These are phyloP conservation scores for Aspergillus hancockii DNA, from an alignment of 495 filamentous ascomycete species.

Conservation along the genomic window DNA sequence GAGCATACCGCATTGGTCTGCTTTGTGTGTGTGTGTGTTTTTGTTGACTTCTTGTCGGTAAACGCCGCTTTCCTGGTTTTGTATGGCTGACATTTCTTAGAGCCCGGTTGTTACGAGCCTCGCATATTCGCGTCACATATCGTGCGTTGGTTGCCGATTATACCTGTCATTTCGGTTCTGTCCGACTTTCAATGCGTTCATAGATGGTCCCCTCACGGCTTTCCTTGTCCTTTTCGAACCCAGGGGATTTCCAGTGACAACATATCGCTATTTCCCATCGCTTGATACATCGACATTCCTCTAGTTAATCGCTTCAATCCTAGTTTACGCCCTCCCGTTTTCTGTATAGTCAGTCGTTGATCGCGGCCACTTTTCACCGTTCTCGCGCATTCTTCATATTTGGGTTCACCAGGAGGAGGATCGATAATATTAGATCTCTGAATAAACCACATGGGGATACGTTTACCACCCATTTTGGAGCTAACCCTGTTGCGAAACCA, in stretches of 20 bases:
- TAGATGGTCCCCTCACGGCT: background rate
- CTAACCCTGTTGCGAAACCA: background rate
- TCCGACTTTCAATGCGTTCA: background rate
- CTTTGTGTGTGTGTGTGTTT: background rate
- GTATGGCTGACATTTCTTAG: background rate
- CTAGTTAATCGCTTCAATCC: background rate
- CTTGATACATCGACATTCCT: background rate
- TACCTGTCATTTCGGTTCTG: background rate
- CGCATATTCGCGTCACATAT: background rate
- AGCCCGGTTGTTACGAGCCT: background rate
- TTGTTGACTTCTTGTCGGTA: background rate
- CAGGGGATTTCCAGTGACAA: background rate
- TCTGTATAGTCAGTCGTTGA: background rate
- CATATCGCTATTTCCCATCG: background rate
- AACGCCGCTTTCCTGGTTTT: background rate
- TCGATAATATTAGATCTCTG: background rate
- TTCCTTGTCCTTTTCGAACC: background rate
- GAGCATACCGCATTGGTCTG: background rate
- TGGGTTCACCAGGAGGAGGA: background rate
- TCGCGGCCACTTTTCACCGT: background rate
- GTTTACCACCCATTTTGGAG: background rate
- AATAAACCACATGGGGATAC: background rate
- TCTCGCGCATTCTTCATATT: constrained; percentile 8
- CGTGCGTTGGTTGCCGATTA: background rate
- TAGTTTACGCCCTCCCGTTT: background rate